Evolutionary conservation across 1,139 yeast species (phyloP), one percentile per base, ranked within the genome.

Genomic region (Suhomyces coccinellae): DNA sequence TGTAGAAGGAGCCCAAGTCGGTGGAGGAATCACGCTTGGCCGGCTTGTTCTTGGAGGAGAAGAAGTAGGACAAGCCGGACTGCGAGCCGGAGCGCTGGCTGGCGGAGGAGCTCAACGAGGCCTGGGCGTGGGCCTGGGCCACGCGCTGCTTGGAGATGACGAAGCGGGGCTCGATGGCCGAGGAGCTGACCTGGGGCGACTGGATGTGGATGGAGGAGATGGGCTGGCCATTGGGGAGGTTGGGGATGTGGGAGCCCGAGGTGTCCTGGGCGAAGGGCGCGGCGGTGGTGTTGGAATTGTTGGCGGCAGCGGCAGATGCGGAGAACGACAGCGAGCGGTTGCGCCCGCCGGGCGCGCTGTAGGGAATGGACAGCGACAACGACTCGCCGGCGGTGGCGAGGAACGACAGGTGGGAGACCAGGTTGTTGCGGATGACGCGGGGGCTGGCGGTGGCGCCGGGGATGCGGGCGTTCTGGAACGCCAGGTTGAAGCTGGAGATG

Each of bases 121-220:
- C 75, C 46, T 73, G 78, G 6, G 36, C 29, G 29, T 26, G 29
- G 38, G 72, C 82, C 54, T 80, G 85, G 29, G 83, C 85, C 24
- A 84, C 79, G 52, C 86, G 77, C 54, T 83, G 91, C 55, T 84
- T 84, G 4, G 90, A 83, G 34, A 85, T 78, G 38, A 85, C 82
- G 58, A 85, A 85, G 41, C 93, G 71, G 12, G 88, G 83, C 56
- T 85, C 93, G 22, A 85, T 83, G 28, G 80, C 71, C 13, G 75
- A 58, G 6, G 75, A 65, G 45, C 58, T 59, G 7, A 85, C 86
- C 46, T 77, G 80, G 3, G 93, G 93, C 0, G 90, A 83, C 44
- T 80, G 83, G 46, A 85, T 80, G 52, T 82, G 82, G 49, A 82
- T 83, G 13, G 84, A 77, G 47, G 77, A 69, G 38, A 82, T 82